A percentile compares a stretch with the other conserved stretches of the same genome.
phyloP scores from a whole-genome alignment of 2,329 filamentous ascomycete genomes.

The Fusarium sp. region DNA sequence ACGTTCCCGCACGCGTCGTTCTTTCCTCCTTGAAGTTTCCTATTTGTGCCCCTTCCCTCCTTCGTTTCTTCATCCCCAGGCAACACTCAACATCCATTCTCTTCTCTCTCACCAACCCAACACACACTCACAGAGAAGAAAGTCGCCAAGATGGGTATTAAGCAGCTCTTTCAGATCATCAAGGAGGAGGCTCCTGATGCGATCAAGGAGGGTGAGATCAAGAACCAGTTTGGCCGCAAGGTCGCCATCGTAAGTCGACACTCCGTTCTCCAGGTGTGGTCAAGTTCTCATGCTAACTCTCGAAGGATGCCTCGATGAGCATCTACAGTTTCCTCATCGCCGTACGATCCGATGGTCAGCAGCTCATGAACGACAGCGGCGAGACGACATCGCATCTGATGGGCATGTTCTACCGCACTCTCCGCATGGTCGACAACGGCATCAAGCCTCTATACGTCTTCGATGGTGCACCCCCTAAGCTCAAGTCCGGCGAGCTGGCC shows the following conservation, averaged over 20 bases:
- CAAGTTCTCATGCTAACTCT: constrained; percentile 4
- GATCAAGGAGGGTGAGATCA: constrained; percentile 97
- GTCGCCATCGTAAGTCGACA: constrained; percentile 86
- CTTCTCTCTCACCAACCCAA: not conserved
- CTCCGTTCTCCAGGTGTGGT: no score
- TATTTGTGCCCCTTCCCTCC: constrained; percentile 18
- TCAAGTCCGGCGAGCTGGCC: constrained; percentile 96
- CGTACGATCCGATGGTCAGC: constrained; percentile 94
- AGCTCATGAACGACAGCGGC: constrained; percentile 93
- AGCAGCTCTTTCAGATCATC: constrained; percentile 83
- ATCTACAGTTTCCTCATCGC: constrained; percentile 99
- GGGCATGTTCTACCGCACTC: constrained; percentile 99
- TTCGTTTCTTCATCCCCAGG: not conserved
- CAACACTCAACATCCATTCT: not conserved
- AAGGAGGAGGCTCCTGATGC: constrained; percentile 95
- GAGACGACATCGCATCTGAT: constrained; percentile 98
- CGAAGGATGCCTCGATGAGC: constrained; percentile 82
- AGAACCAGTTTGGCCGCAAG: constrained; percentile 98
- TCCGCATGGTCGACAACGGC: constrained; percentile 97
- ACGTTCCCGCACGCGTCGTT: constrained; percentile 39
- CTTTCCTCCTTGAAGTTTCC: constrained; percentile 11
- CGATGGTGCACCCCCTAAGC: constrained; percentile 94
- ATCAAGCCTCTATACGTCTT: constrained; percentile 99
- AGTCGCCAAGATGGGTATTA: constrained; percentile 67
- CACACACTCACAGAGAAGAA: not conserved